A percentile compares a stretch with the other conserved stretches of the same genome.
Evolutionary conservation across 1,284 basidiomycete species (phyloP).

Genomic region (Sporisorium graminicola): DNA sequence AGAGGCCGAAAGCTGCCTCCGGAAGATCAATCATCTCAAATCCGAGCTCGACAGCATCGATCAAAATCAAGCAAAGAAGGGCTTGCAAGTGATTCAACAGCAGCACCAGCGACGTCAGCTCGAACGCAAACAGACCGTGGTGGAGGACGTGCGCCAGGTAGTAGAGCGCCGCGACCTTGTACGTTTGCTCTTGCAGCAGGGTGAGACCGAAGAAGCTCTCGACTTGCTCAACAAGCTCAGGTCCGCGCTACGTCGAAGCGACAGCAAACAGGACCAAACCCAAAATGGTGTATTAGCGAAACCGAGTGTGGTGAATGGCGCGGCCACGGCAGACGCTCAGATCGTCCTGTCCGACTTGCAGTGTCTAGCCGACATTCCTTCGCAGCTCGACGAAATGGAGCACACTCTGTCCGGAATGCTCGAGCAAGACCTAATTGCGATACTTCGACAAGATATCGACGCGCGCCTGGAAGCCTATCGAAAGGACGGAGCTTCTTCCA

Average conservation of each 20-base stretch:
- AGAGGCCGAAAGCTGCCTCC: conserved; percentile 85
- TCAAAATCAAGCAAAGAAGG: conserved; percentile 73
- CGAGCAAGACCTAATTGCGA: conserved; percentile 76
- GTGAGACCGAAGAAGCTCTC: conserved; percentile 65
- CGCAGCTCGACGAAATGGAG: conserved; percentile 59
- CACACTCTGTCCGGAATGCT: conserved; percentile 47
- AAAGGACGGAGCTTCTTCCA: conserved; percentile 2
- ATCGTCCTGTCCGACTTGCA: conserved; percentile 25
- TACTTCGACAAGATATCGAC: conserved; percentile 79
- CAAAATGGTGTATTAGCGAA: not conserved
- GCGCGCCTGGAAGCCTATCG: conserved; percentile 48
- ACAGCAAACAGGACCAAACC: not conserved
- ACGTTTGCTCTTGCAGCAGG: conserved; percentile 57
- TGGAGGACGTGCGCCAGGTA: conserved; percentile 47
- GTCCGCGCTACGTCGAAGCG: conserved; percentile 4
- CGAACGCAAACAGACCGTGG: conserved; percentile 38
- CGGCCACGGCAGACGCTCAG: not conserved
- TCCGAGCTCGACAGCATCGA: conserved; percentile 82
- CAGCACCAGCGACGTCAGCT: conserved; percentile 56
- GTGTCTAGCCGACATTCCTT: conserved; percentile 39
- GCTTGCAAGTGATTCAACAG: conserved; percentile 44
- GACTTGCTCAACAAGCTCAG: conserved; percentile 56
- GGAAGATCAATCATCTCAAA: conserved; percentile 81
- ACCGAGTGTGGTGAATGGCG: not conserved
- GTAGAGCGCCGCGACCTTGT: conserved; percentile 60